These are phyloP conservation scores for Colletotrichum sidae DNA, from an alignment of 2,329 filamentous ascomycete species.

Conservation along the genomic window DNA sequence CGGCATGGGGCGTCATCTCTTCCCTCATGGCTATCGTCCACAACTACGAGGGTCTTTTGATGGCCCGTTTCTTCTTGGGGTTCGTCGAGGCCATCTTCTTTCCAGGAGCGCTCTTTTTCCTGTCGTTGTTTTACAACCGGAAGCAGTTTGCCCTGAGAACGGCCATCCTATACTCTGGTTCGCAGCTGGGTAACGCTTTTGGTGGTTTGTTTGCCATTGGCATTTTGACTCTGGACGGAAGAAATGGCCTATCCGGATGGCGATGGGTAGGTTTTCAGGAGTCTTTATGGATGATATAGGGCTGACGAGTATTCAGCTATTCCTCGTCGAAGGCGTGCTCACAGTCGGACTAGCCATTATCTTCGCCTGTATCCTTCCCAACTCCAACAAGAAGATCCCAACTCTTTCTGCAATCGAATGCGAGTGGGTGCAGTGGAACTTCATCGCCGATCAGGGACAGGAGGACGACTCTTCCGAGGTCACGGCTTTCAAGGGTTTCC, in stretches of 20 bases:
- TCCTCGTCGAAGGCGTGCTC: constrained; percentile 35
- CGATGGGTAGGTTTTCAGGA: constrained; percentile 59
- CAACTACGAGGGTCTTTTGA: constrained; percentile 52
- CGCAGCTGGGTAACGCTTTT: constrained; percentile 49
- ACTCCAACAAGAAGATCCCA: constrained; percentile 37
- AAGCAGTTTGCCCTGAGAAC: constrained; percentile 49
- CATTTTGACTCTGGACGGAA: constrained; percentile 70
- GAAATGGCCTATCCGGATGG: constrained; percentile 70
- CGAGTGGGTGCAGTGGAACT: constrained; percentile 38
- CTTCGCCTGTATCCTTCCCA: constrained; percentile 36
- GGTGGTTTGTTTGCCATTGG: constrained; percentile 50
- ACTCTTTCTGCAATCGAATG: constrained; percentile 33
- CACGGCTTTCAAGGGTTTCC: constrained; percentile 38
- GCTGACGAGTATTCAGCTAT: constrained; percentile 6
- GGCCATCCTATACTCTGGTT: constrained; percentile 47
- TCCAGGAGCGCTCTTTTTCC: constrained; percentile 53
- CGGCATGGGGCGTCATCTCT: constrained; percentile 42
- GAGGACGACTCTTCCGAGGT: constrained; percentile 34
- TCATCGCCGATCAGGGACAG: constrained; percentile 32
- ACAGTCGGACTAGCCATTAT: constrained; percentile 34
- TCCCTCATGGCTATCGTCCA: constrained; percentile 58
- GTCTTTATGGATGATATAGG: too few species aligned
- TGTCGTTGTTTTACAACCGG: constrained; percentile 55
- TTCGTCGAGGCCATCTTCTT: constrained; percentile 47
- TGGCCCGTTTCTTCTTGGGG: constrained; percentile 37